Percentiles rank a stretch among this genome's conserved stretches.
phyloP scores from a whole-genome alignment of 2,329 filamentous ascomycete genomes.

The Fusarium veterinarium region DNA sequence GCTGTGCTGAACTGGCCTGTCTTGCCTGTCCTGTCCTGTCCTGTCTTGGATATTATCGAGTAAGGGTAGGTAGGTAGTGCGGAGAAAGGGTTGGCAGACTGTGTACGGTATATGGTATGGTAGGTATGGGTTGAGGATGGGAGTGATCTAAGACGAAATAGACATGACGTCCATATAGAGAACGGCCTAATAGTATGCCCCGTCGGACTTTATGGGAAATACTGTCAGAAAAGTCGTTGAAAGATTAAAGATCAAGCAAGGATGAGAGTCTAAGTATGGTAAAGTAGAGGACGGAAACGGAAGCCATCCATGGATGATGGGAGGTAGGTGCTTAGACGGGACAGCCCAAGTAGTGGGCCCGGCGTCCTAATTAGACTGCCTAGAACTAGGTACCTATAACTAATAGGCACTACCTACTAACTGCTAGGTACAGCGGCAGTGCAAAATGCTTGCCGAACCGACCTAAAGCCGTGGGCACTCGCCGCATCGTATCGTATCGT shows the following conservation, averaged over 20 bases:
- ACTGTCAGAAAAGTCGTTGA: conserved; percentile 1
- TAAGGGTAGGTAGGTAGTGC: not conserved
- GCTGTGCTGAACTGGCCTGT: not conserved
- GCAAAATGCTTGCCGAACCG: not conserved
- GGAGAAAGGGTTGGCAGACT: conserved; percentile 22
- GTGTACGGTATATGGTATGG: not conserved
- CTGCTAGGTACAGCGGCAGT: not conserved
- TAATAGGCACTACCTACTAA: not conserved
- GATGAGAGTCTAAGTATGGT: conserved; percentile 10
- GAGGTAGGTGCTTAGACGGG: conserved; percentile 28
- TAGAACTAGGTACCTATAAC: not conserved
- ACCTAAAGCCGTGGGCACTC: not conserved
- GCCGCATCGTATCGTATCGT: not conserved
- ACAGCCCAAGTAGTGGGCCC: conserved; percentile 35
- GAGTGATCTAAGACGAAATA: not conserved
- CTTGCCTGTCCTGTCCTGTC: too few relatives aligned
- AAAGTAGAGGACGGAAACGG: conserved; percentile 30
- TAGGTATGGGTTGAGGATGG: not conserved
- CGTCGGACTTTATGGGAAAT: conserved; percentile 11
- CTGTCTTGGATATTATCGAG: not conserved
- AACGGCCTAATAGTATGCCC: not conserved
- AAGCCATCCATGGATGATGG: conserved; percentile 20
- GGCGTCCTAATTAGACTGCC: not conserved
- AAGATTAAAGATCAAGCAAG: conserved; percentile 18
- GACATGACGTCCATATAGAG: conserved; percentile 4